Evolutionary conservation across 108 stramenopile species (phyloP), one percentile per base, ranked within the genome.

Genomic region (Schizochytrium sp.): DNA sequence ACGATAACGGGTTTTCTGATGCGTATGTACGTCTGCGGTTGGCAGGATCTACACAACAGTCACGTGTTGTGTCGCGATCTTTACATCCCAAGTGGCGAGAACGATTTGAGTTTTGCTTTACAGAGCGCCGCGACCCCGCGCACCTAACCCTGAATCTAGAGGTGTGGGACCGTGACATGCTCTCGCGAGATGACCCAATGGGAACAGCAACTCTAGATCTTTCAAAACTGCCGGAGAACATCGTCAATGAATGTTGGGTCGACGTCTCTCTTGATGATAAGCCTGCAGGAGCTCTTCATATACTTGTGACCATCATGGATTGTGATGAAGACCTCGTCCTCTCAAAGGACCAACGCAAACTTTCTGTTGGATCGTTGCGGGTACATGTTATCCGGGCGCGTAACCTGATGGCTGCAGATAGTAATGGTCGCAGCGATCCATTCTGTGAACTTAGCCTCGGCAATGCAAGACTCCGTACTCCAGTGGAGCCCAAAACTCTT

Each of bases 151-250:
- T 83, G n/a, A 83, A 49, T n/a, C 47, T 83, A 47, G 53, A 83
- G 53, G 47, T 49, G 8, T 83, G 76, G 76, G 76, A 83, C 76
- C 10, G 53, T 5, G 76, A 83, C 76, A 49, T 83, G 10, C 76
- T 83, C 47, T 83, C 76, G 47, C 76, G 76, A 17, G 76, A 83
- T 28, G 76, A 83, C 12, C n/a, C n/a, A 10, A 83, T 83, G 76
- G 76, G 76, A 47, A 12, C 10, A 17, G 76, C 53, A 8, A 40
- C 49, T 47, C 47, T 83, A 0, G 47, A 49, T 10, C 15, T 83
- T 5, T 49, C 47, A 10, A n/a, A 1, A n/a, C 45, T 83, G 50
- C 76, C 19, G 47, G 50, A 49, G n/a, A 83, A 83, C 15, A 13
- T 83, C 15, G 76, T 83, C 53, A 55, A 49, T 53, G 76, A 83